Base-by-base conservation (phyloP, 2,329 filamentous ascomycete genomes). In the Fusarium subtropicale region DNA sequence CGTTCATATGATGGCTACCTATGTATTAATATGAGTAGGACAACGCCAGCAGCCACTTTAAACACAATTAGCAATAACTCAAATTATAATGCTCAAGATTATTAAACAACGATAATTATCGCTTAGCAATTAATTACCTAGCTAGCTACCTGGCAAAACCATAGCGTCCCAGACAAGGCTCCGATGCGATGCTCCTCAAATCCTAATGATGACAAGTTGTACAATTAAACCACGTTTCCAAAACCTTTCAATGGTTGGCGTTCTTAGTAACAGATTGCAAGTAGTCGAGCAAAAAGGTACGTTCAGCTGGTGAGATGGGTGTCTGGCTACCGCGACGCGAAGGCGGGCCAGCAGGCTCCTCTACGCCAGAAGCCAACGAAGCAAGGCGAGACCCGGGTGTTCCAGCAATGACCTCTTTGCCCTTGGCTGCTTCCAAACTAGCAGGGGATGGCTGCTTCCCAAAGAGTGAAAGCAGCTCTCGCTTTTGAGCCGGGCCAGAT, bases 261-360 rank as follows among this genome's bases (percentile, higher is more conserved):
- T 74, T 81, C 36, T 81, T 80, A 13, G 84, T 83, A 4, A 84
- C 82, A 28, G 83, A 83, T 68, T 92, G 88, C 73, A 97, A 80
- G 76, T 93, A 96, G 12, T 87, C 90, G 53, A 96, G 83, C 75
- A 97, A 80, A 73, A 96, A 96, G 18, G 85, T 90, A 75, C 92
- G 90, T 71, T 96, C 90, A 1, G 88, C 90, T 0, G 91, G 87
- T 6, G 90, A 91, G 45, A 89, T 88, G 15, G 86, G 82, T 33
- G 84, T 83, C 74, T 86, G 82, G 65, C 83, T 86, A 20, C 82
- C 82, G 13, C 84, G 81, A 41, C 83, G 80, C 38, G 80, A 81
- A 26, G 70, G 77, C 3, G 71, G 60, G 44, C 58, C 54, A 26
- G 31, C 65, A 51, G 60, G 39, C 24, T 81, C 81, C 15, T 79